Evolutionary conservation across 2,329 filamentous ascomycete genomes (phyloP), one percentile per base, ranked within the genome.

Genomic region (Dryadomyces sulphureus): DNA sequence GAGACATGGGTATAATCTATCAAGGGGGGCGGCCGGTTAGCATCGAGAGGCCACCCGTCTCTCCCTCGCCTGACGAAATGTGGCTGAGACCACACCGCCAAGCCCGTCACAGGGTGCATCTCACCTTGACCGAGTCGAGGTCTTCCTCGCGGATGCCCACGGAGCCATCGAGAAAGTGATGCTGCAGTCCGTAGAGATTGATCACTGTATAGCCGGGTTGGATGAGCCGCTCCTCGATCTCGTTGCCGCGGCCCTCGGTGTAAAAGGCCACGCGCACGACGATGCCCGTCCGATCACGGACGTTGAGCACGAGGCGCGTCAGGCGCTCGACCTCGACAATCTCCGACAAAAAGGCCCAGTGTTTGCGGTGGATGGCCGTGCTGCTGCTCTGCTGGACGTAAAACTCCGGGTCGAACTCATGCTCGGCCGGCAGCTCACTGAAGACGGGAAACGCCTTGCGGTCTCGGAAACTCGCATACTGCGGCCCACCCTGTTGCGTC

Each of bases 1-100:
- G 21, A 3, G 25, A 34, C 44, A 41, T 45, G 9, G 44, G 44
- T n/a, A 45, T 34, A 35, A 45, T 41, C 44, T 45, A 7, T n/a
- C n/a, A n/a, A n/a, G n/a, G n/a, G n/a, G n/a, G n/a, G n/a, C n/a
- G n/a, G n/a, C n/a, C n/a, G n/a, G n/a, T n/a, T n/a, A n/a, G n/a
- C n/a, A n/a, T n/a, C n/a, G n/a, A n/a, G 7, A 4, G 17, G 22
- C 8, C 14, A 24, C 5, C 27, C 27, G 27, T 30, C 27, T 38
- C 35, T 38, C 7, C n/a, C 19, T 38, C n/a, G 14, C 35, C 19
- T 38, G 16, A 6, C n/a, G n/a, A n/a, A n/a, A n/a, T 38, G 14
- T 38, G 7, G 14, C 7, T 38, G n/a, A n/a, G n/a, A n/a, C n/a
- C n/a, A n/a, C n/a, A n/a, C n/a, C 19, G 7, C 35, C n/a, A 6